Evolutionary conservation across 2,329 filamentous ascomycete species (phyloP), one percentile per base, ranked within the genome.

Genomic region (Lizonia empirigonia): DNA sequence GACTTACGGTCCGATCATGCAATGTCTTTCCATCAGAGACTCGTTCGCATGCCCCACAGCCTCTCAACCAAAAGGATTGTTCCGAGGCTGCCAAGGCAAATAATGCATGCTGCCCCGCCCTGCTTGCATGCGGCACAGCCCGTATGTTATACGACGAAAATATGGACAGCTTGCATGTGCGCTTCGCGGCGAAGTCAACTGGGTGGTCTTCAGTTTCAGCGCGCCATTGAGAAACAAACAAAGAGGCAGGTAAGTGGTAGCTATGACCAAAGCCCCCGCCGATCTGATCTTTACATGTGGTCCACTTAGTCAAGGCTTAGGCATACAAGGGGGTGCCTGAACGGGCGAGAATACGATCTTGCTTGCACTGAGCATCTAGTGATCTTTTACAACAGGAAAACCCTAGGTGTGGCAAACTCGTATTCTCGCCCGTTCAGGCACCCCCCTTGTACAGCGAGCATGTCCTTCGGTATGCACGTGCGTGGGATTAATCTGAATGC

Each of bases 41-140:
- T 52, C 49, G 49, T 52, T 52, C 42, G 49, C 49, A 52, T 52
- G 49, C 42, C 42, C 49, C 42, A 44, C 33, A 36, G 7, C 22
- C 18, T 33, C 13, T 41, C 24, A 27, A 52, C 32, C 37, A 51
- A 34, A 20, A 13, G 26, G 18, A 35, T 8, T 18, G 37, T 32
- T 13, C n/a, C 16, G 29, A 16, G 33, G n/a, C 20, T 6, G 32
- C 37, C 37, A 52, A 42, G 42, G 26, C 23, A 29, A 12, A 13
- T 15, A 23, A n/a, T 5, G 2, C 32, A 34, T 8, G 10, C n/a
- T 34, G 42, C 26, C 38, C 36, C 42, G n/a, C 42, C 20, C 26
- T 19, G 10, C 24, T 24, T 26, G 36, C 16, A 32, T 33, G 34
- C 36, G 32, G 42, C 32, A 37, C 42, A 46, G 24, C 20, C 24